Base-by-base conservation (phyloP, 2,329 filamentous ascomycete genomes). In the Neoscytalidium dimidiatum region DNA sequence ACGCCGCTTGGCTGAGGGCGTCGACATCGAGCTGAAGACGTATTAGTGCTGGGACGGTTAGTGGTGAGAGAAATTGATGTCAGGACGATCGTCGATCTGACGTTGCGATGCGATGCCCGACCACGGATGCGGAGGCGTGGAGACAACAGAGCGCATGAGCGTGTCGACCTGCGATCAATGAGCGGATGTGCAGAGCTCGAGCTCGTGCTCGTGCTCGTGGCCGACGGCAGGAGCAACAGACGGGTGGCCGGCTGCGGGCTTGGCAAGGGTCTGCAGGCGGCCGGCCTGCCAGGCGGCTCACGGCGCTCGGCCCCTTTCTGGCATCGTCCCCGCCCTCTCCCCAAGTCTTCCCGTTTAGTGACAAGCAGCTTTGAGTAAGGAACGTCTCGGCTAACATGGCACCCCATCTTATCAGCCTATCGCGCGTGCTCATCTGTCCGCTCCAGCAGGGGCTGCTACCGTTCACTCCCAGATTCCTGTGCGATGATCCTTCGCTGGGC, bases 1-100 rank as follows among this genome's bases (percentile, higher is more conserved):
- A 66, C 89, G 87, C 57, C 88, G 85, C 79, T 91, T 91, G 65
- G 81, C 81, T 64, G 83, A 78, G 64, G 83, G 83, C 56, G 80
- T 82, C 66, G 79, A 80, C 82, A 84, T 82, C 31, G 49, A 60
- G 23, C 35, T 56, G 49, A 33, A 51, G 49, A 56, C 35, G 61
- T 44, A 44, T 64, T 46, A 53, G 61, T 44, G 49, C 61, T 56
- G 49, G 21, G 29, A 17, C 11, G 21, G 28, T 64, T 56, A 64
- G 61, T 53, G 26, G 56, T 28, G 56, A 60, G 56, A 46, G 41
- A 38, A 58, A 33, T 60, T 21, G 56, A 46, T 21, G 56, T 33
- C 56, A 33, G 41, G 23, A 35, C 19, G 28, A 46, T 28, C 17
- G 41, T 26, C 23, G 19, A 29, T 44, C 56, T 33, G 56, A 60